These are phyloP conservation scores for Meira nashicola DNA, from an alignment of 1,284 basidiomycete genomes.

Conservation along the genomic window DNA sequence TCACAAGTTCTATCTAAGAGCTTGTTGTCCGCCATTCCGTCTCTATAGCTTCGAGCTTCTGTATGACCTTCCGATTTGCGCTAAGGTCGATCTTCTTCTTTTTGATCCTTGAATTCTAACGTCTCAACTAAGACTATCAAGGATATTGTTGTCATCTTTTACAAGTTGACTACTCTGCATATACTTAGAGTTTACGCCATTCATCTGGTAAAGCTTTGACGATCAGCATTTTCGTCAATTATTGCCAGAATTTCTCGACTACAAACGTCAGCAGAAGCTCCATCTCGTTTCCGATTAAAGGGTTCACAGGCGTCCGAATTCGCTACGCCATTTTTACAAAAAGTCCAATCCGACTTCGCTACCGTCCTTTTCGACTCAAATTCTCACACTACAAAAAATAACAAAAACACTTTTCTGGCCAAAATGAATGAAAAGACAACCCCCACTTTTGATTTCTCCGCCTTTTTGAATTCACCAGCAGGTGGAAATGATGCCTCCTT, in stretches of 20 bases:
- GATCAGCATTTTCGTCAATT: background rate
- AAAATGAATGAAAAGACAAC: background rate
- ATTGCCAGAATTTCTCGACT: background rate
- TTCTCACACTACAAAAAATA: background rate
- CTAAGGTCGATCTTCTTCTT: too few relatives aligned
- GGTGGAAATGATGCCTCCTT: background rate
- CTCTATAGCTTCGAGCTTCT: too few relatives aligned
- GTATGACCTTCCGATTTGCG: too few relatives aligned
- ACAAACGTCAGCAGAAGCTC: background rate
- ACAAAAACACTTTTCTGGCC: background rate
- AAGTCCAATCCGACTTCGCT: background rate
- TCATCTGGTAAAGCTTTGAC: background rate
- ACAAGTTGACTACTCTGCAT: background rate
- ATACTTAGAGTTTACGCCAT: background rate
- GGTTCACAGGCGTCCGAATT: background rate
- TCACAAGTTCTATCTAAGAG: too few relatives aligned
- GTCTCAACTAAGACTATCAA: background rate
- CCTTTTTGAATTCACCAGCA: slow-evolving; percentile 17
- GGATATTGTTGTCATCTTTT: background rate
- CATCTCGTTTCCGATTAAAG: background rate
- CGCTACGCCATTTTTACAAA: slow-evolving; percentile 1
- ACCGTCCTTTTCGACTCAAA: background rate
- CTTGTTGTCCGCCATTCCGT: too few relatives aligned
- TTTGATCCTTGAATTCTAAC: background rate
- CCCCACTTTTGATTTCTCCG: slow-evolving; percentile 13